Evolutionary conservation across 2,329 filamentous ascomycete genomes (phyloP), one percentile per base, ranked within the genome.

Genomic region (Trichoderma sp.): DNA sequence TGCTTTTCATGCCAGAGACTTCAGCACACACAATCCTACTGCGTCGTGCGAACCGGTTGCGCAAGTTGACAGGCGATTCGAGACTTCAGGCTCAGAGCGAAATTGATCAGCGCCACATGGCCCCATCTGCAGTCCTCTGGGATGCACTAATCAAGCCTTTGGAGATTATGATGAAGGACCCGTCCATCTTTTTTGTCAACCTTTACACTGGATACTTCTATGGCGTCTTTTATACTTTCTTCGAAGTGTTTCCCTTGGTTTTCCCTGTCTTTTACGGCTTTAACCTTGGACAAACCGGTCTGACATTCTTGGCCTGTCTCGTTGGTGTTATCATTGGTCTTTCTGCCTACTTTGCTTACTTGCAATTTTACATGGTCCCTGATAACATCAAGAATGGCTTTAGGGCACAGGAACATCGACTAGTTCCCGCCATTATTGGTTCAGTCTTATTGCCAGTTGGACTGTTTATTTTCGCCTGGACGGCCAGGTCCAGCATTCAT

Each of bases 401-500:
- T 3, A 37, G 71, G 5, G 69, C 71, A 7, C 70, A 71, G 0
- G 74, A 75, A 40, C 71, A 70, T 5, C 70, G 72, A 2, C 70
- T 75, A 0, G 69, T 71, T 13, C 72, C 74, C 1, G 74, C 68
- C 0, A 62, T 75, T 13, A 19, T 70, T 31, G 91, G 90, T 47
- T 87, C 85, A 2, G 80, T 89, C 66, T 79, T 92, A 14, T 88
- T 92, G 21, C 89, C 90, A 7, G 81, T 90, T 70, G 88, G 89
- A 11, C 77, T 93, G 0, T 91, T 93, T 76, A 87, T 90, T 73
- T 92, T 92, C 77, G 89, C 85, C 5, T 92, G 90, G 89, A 91
- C 89, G 10, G 88, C 88, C 10, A 90, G 87, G 76, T 75, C 84
- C 24, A 82, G 77, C 70, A 85, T 92, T 68, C 85, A 88, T 79